A percentile compares a stretch with the other conserved stretches of the same genome.
Conservation (phyloP, 768 basidiomycete species). For the Termitomyces sp. region DNA sequence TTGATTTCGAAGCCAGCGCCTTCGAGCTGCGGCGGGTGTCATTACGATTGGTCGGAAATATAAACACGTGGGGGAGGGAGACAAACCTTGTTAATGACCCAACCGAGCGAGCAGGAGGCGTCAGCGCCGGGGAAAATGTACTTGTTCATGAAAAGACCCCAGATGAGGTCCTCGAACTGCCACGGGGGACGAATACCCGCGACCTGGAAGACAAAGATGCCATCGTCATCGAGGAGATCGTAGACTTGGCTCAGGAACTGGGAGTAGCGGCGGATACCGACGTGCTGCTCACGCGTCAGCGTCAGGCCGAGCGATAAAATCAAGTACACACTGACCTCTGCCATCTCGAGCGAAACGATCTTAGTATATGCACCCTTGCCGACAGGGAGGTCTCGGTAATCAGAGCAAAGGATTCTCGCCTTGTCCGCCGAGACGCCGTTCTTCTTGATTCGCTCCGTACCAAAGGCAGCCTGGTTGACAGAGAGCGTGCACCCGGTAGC, state of each 20-base stretch:
- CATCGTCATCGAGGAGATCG: conserved; percentile 90
- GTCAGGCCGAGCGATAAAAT: not conserved
- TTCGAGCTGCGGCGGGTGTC: conserved; percentile 56
- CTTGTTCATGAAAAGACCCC: conserved; percentile 98
- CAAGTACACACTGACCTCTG: conserved; percentile 55
- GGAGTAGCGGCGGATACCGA: conserved; percentile 89
- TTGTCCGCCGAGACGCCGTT: conserved; percentile 71
- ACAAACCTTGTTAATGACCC: conserved; percentile 69
- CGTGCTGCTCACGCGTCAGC: conserved; percentile 52
- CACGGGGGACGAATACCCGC: conserved; percentile 92
- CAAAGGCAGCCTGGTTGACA: conserved; percentile 88
- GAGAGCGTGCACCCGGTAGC: conserved; percentile 93
- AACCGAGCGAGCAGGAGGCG: conserved; percentile 90
- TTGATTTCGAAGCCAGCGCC: conserved; percentile 94
- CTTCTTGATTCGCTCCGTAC: conserved; percentile 76
- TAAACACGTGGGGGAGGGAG: not conserved
- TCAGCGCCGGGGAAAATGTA: conserved; percentile 99
- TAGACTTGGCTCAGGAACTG: conserved; percentile 90
- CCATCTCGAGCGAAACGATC: conserved; percentile 97
- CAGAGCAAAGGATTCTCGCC: conserved; percentile 88
- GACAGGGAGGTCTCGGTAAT: conserved; percentile 87
- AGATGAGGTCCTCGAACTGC: conserved; percentile 98
- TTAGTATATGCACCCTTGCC: conserved; percentile 77
- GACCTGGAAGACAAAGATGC: conserved; percentile 94
- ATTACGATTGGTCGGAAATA: not conserved